phyloP scores from a whole-genome alignment of 2,329 filamentous ascomycete genomes.

The Herpotrichia juniperi region DNA sequence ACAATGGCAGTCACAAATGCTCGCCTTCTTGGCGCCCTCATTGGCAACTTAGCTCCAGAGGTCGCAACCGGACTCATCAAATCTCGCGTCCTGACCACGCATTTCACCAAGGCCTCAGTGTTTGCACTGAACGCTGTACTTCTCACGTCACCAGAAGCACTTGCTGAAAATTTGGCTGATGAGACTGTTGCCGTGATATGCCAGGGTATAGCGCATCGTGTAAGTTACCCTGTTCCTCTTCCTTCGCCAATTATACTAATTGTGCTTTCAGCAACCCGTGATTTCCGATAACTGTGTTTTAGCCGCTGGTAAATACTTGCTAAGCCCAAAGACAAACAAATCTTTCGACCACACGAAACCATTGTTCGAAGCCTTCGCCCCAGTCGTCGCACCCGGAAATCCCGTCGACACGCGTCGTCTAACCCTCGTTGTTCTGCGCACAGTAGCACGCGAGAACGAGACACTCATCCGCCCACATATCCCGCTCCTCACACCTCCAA shows the following conservation, averaged over 20 bases:
- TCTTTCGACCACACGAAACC: slow-evolving; percentile 78
- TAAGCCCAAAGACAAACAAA: slow-evolving; percentile 69
- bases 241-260: background rate
- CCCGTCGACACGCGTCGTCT: slow-evolving; percentile 84
- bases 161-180: slow-evolving; percentile 72
- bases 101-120: slow-evolving; percentile 79
- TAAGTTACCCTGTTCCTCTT: background rate
- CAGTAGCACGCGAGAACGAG: slow-evolving; percentile 77
- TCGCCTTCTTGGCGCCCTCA: slow-evolving; percentile 84
- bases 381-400: slow-evolving; percentile 76
- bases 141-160: slow-evolving; percentile 74
- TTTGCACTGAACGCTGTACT: slow-evolving; percentile 89
- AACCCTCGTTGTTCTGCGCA: slow-evolving; percentile 85
- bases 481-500: slow-evolving; percentile 75
- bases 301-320: slow-evolving; percentile 87
- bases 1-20: slow-evolving; percentile 88
- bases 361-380: slow-evolving; percentile 79
- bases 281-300: slow-evolving; percentile 88
- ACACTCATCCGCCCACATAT: slow-evolving; percentile 85
- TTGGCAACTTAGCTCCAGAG: slow-evolving; percentile 82
- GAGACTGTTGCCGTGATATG: slow-evolving; percentile 79
- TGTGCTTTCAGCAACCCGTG: slow-evolving; percentile 64
- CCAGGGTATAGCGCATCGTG: slow-evolving; percentile 71
- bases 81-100: slow-evolving; percentile 76
- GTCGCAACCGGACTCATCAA: slow-evolving; percentile 67